Conservation (phyloP, 1,139 yeast genomes). For the Pneumocystis jirovecii region DNA sequence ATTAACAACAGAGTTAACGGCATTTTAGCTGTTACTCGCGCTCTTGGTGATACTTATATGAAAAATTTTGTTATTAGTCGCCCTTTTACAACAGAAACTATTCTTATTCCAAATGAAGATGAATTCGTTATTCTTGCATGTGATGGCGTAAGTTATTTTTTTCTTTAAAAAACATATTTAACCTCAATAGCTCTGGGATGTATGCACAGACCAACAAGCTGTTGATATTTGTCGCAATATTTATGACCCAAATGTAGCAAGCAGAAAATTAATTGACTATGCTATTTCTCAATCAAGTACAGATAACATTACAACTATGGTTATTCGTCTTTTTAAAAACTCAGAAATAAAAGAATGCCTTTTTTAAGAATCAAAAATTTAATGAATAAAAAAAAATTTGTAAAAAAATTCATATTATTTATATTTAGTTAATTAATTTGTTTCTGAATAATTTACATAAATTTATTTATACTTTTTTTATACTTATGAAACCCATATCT, state of each 20-base stretch:
- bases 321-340: conserved; percentile 40
- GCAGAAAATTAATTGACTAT: conserved; percentile 50
- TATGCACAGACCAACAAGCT: conserved; percentile 65
- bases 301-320: conserved; percentile 90
- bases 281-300: conserved; percentile 74
- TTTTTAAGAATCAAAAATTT: background rate
- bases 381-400: background rate
- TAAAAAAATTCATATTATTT: background rate
- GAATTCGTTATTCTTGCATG: conserved; percentile 77
- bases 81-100: conserved; percentile 86
- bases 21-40: conserved; percentile 83
- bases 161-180: background rate
- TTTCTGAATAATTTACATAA: background rate
- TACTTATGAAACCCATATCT: background rate
- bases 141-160: conserved; percentile 39
- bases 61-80: conserved; percentile 78
- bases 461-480: background rate
- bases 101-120: conserved; percentile 40
- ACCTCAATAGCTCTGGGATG: conserved; percentile 55
- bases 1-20: conserved; percentile 91
- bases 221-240: conserved; percentile 49
- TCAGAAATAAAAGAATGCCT: background rate
- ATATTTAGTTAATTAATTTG: background rate
- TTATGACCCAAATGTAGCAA: conserved; percentile 50
- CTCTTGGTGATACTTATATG: conserved; percentile 89